These are phyloP conservation scores for Cornus suecica DNA, from an alignment of 148 eudicot genomes.

Conservation along the genomic window DNA sequence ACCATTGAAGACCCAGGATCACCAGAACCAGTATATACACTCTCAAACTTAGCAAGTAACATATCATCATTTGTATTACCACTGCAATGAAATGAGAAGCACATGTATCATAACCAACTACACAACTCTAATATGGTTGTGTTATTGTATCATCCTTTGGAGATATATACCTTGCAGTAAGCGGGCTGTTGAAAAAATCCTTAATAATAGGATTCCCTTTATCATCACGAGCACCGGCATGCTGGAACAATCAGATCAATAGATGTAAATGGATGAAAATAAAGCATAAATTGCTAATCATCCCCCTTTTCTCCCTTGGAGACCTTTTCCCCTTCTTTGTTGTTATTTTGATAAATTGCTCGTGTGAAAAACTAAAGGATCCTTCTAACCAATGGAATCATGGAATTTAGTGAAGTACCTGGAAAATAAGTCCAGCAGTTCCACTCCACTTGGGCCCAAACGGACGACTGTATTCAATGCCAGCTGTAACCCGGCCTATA, in stretches of 20 bases:
- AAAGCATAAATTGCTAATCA: conserved; percentile 1
- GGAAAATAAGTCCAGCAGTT: conserved; percentile 88
- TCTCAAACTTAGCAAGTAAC: conserved; percentile 83
- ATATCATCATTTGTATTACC: conserved; percentile 86
- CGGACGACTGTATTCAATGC: conserved; percentile 89
- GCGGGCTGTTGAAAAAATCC: conserved; percentile 78
- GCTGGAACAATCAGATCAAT: conserved; percentile 39
- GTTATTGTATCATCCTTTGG: background rate
- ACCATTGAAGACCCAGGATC: conserved; percentile 97
- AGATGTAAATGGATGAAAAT: background rate
- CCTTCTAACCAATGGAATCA: background rate
- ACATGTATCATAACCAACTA: background rate
- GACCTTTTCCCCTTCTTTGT: background rate
- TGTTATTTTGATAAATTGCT: background rate
- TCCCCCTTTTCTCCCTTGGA: background rate
- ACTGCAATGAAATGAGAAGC: conserved; percentile 39
- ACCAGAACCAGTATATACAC: conserved; percentile 81
- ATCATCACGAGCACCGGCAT: conserved; percentile 94
- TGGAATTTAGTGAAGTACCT: conserved; percentile 41
- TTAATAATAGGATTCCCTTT: conserved; percentile 83
- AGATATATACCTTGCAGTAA: conserved; percentile 76
- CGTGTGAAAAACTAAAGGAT: background rate
- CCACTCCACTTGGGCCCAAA: conserved; percentile 98
- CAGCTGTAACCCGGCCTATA: conserved; percentile 86
- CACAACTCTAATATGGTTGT: background rate